Evolutionary conservation across 2,329 filamentous ascomycete species (phyloP).

Genomic region (Aaosphaeria pasadenensis): DNA sequence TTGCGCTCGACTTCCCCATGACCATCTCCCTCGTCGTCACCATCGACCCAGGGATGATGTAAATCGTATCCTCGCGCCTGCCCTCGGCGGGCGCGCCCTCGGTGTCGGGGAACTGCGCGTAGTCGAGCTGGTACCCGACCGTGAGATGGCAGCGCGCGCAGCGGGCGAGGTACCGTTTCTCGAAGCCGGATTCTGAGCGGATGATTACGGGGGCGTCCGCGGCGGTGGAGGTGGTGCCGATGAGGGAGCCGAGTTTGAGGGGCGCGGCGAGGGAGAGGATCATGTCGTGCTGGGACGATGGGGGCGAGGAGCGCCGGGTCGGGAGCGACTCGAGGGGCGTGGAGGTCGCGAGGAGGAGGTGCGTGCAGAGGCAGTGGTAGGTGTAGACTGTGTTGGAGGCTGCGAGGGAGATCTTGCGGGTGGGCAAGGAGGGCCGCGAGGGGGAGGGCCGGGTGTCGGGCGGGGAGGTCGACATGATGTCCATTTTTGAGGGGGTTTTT

Average conservation of each 20-base stretch:
- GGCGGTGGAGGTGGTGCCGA: conserved; percentile 50
- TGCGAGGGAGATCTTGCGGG: conserved; percentile 29
- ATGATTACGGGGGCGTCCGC: conserved; percentile 53
- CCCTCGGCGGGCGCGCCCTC: conserved; percentile 23
- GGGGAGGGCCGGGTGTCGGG: not conserved
- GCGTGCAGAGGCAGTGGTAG: conserved; percentile 65
- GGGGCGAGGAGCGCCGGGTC: conserved; percentile 48
- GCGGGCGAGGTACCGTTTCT: conserved; percentile 59
- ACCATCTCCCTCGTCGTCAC: conserved; percentile 57
- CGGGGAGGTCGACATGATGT: too few species aligned
- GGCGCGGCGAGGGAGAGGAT: conserved; percentile 40
- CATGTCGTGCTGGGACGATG: conserved; percentile 55
- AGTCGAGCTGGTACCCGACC: conserved; percentile 62
- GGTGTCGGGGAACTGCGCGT: conserved; percentile 43
- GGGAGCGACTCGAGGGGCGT: conserved; percentile 53
- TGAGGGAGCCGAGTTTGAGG: conserved; percentile 12
- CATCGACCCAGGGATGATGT: conserved; percentile 60
- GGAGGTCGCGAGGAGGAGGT: conserved; percentile 61
- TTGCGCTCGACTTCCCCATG: conserved; percentile 29
- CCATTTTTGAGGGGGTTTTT: too few species aligned
- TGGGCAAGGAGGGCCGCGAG: not conserved
- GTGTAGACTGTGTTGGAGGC: conserved; percentile 45
- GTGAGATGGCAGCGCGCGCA: conserved; percentile 61
- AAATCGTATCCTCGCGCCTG: conserved; percentile 50
- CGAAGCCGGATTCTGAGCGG: conserved; percentile 61